Conservation (phyloP, 2,329 filamentous ascomycete species). For the Dendrostoma leiphaemia region DNA sequence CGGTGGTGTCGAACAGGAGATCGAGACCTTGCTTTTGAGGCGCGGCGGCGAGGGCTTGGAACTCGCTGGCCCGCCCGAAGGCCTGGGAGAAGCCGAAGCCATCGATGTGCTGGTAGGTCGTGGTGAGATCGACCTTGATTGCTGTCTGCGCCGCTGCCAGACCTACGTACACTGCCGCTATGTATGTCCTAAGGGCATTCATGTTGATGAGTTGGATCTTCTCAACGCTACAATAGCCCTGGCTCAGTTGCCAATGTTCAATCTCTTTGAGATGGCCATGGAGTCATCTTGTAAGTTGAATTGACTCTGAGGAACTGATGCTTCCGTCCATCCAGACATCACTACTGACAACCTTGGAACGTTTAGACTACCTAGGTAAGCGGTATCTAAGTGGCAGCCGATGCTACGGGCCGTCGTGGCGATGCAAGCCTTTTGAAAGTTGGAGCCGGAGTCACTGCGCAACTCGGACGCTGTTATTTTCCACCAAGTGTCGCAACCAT, state of each 20-base stretch:
- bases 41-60: slow-evolving; percentile 30
- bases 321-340: too few species aligned
- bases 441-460: background rate
- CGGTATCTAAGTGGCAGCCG: background rate
- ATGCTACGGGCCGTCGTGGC: background rate
- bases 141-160: slow-evolving; percentile 21
- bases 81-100: slow-evolving; percentile 50
- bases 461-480: too few species aligned
- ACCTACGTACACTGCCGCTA: background rate
- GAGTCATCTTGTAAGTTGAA: too few species aligned
- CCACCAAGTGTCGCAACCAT: too few species aligned
- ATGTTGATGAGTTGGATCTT: too few species aligned
- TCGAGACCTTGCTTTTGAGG: slow-evolving; percentile 39
- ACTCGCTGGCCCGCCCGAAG: slow-evolving; percentile 41
- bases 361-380: background rate
- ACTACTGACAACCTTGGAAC: too few species aligned
- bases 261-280: too few species aligned
- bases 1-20: slow-evolving; percentile 41
- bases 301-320: too few species aligned
- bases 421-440: background rate
- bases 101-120: slow-evolving; percentile 37
- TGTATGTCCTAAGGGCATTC: background rate
- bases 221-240: too few species aligned
- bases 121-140: slow-evolving; percentile 27
- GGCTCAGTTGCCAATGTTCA: too few species aligned